Evolutionary conservation across 352 stramenopile species (phyloP).

Genomic region (Pythium aquatile): DNA sequence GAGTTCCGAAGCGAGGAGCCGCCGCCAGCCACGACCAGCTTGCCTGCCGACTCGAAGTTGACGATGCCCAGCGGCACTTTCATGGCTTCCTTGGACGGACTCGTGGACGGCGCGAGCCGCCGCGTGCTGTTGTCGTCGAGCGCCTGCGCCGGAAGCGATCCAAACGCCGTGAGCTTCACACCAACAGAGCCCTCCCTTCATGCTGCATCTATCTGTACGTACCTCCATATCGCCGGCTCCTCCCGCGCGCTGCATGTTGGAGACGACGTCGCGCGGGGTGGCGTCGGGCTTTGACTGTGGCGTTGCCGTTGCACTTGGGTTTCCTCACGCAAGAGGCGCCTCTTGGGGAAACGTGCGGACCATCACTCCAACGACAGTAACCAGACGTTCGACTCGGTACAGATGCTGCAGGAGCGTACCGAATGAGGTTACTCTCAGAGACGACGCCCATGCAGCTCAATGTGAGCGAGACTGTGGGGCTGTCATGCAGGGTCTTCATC

Average conservation of each 20-base stretch:
- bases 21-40: conserved; percentile 12
- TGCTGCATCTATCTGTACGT: background rate
- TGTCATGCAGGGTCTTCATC: too few species aligned
- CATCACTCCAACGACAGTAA: conserved; percentile 10
- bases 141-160: background rate
- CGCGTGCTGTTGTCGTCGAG: conserved; percentile 12
- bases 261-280: background rate
- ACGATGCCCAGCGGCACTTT: conserved; percentile 30
- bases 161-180: background rate
- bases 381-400: background rate
- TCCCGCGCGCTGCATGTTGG: background rate
- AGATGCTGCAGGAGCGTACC: background rate
- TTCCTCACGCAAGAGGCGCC: background rate
- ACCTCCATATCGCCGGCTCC: background rate
- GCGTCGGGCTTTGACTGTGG: background rate
- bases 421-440: background rate
- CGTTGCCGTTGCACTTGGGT: conserved; percentile 4
- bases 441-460: too few species aligned
- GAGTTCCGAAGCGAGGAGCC: conserved; percentile 23
- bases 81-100: conserved; percentile 29
- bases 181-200: background rate
- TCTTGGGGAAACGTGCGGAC: conserved; percentile 15
- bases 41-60: conserved; percentile 32
- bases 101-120: conserved; percentile 32
- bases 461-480: too few species aligned